These are phyloP conservation scores for Onygena corvina DNA, from an alignment of 2,329 filamentous ascomycete species.

Conservation along the genomic window DNA sequence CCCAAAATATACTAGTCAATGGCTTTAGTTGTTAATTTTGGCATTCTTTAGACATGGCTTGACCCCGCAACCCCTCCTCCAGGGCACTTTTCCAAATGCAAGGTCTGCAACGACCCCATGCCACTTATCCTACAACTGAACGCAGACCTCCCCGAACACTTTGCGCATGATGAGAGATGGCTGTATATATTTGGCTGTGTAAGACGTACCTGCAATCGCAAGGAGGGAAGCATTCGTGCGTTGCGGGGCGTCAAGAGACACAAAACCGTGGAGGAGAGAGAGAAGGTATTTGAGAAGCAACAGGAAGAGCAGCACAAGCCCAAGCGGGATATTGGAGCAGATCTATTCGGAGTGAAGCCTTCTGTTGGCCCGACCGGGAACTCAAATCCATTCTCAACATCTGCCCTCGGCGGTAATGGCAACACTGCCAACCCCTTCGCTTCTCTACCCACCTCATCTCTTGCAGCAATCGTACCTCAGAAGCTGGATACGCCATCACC, in stretches of 20 bases:
- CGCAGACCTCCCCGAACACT: slow-evolving; percentile 73
- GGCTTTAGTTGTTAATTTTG: neutral
- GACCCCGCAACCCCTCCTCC: slow-evolving; percentile 59
- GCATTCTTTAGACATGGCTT: slow-evolving; percentile 60
- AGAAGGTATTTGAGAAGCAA: slow-evolving; percentile 17
- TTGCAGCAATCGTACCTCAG: slow-evolving; percentile 36
- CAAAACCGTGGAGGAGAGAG: slow-evolving; percentile 22
- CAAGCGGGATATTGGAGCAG: slow-evolving; percentile 38
- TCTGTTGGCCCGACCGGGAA: slow-evolving; percentile 26
- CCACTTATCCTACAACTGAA: slow-evolving; percentile 81
- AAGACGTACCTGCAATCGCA: slow-evolving; percentile 65
- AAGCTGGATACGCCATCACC: slow-evolving; percentile 21
- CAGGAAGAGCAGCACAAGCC: slow-evolving; percentile 15
- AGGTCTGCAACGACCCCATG: slow-evolving; percentile 73
- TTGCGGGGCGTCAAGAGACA: slow-evolving; percentile 53
- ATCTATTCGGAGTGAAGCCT: slow-evolving; percentile 48
- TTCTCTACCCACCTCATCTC: slow-evolving; percentile 31
- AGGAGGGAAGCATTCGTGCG: slow-evolving; percentile 66
- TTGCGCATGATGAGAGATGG: slow-evolving; percentile 75
- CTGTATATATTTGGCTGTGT: slow-evolving; percentile 79
- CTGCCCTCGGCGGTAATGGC: slow-evolving; percentile 25
- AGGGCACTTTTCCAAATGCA: slow-evolving; percentile 68
- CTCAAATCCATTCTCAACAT: slow-evolving; percentile 46
- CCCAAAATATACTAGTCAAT: neutral
- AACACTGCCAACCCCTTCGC: slow-evolving; percentile 49